phyloP scores from a whole-genome alignment of 208 protist species.

The Crithidia sp. region DNA sequence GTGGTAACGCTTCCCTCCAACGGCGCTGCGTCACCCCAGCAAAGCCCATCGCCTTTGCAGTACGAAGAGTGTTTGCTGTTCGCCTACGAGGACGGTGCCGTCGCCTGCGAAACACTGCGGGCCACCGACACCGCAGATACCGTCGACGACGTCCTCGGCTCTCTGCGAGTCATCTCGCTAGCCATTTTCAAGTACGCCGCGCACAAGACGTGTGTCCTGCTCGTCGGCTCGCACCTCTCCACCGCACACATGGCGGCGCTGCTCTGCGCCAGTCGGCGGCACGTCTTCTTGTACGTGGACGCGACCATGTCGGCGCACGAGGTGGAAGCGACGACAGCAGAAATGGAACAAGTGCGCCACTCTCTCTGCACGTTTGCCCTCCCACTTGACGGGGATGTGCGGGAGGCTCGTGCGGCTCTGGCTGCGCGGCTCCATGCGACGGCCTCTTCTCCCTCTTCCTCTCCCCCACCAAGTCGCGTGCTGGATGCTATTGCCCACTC shows the following conservation, averaged over 20 bases:
- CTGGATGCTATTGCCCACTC: slow-evolving; percentile 42
- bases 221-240: slow-evolving; percentile 34
- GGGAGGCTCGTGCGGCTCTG: neutral
- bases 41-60: slow-evolving; percentile 7
- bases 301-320: slow-evolving; percentile 33
- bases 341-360: slow-evolving; percentile 39
- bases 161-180: slow-evolving; percentile 39
- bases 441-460: neutral
- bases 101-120: slow-evolving; percentile 41
- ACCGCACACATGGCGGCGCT: slow-evolving; percentile 51
- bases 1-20: neutral
- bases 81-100: slow-evolving; percentile 45
- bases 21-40: neutral
- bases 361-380: slow-evolving; percentile 23
- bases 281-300: slow-evolving; percentile 47
- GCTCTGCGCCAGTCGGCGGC: slow-evolving; percentile 31
- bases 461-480: slow-evolving; percentile 17
- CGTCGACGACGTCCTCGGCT: slow-evolving; percentile 33
- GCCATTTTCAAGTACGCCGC: slow-evolving; percentile 38
- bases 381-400: slow-evolving; percentile 10
- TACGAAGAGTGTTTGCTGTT: slow-evolving; percentile 72
- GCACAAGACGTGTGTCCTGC: slow-evolving; percentile 31
- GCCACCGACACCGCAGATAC: slow-evolving; percentile 14
- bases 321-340: slow-evolving; percentile 25
- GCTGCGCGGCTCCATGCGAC: neutral